Evolutionary conservation across 164 flowering plant species (phyloP).

Genomic region (Tinospora cordifolia): DNA sequence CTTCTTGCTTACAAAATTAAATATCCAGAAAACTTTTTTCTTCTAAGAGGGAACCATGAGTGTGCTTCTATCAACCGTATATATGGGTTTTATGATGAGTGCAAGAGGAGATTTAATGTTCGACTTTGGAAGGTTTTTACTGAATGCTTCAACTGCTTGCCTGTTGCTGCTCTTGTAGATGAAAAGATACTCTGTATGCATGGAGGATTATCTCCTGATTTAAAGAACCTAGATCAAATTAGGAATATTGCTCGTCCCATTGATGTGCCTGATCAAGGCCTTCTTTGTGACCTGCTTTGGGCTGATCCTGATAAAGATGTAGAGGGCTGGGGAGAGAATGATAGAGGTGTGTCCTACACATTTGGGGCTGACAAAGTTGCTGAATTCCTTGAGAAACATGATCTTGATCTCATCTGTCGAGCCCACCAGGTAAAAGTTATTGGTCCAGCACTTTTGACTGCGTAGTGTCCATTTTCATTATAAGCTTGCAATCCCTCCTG

Average conservation of each 20-base stretch:
- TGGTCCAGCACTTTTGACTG: too few relatives aligned
- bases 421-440: too few relatives aligned
- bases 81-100: constrained; percentile 58
- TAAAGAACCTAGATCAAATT: constrained; percentile 45
- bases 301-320: constrained; percentile 53
- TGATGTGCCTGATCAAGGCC: constrained; percentile 58
- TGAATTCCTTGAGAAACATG: too few relatives aligned
- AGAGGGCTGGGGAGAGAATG: constrained; percentile 37
- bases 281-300: constrained; percentile 57
- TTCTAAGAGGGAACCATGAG: too few relatives aligned
- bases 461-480: too few relatives aligned
- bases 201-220: constrained; percentile 54
- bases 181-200: constrained; percentile 64
- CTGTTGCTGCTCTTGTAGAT: constrained; percentile 54
- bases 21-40: too few relatives aligned
- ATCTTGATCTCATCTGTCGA: too few relatives aligned
- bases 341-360: too few relatives aligned
- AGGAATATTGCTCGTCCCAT: constrained; percentile 57
- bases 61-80: constrained; percentile 32
- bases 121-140: constrained; percentile 50
- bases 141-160: constrained; percentile 51
- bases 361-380: too few relatives aligned
- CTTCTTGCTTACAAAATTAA: too few relatives aligned
- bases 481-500: too few relatives aligned
- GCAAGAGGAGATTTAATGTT: constrained; percentile 51